Evolutionary conservation across 2,329 filamentous ascomycete genomes (phyloP).

Genomic region (Karstenula rhodostoma): DNA sequence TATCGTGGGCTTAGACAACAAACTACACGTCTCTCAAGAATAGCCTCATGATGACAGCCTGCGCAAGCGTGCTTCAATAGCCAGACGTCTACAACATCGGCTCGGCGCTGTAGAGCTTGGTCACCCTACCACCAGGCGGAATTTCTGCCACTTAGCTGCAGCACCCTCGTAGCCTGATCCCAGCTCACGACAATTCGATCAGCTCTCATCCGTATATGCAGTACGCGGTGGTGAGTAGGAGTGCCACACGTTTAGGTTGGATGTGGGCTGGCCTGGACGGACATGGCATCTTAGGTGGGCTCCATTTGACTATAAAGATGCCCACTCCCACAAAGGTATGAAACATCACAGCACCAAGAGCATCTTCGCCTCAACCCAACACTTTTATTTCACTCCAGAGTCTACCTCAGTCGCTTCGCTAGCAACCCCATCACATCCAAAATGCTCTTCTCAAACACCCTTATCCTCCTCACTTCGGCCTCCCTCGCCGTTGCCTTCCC

Average conservation of each 20-base stretch:
- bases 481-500: conserved; percentile 27
- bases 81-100: conserved; percentile 5
- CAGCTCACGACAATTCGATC: conserved; percentile 13
- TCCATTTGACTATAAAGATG: conserved; percentile 24
- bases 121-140: conserved; percentile 13
- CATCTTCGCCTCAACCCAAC: conserved; percentile 13
- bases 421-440: conserved; percentile 16
- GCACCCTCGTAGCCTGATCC: conserved; percentile 11
- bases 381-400: conserved; percentile 11
- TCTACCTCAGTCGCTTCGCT: conserved; percentile 3
- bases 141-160: conserved; percentile 14
- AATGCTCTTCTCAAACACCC: conserved; percentile 31
- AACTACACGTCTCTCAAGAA: conserved; percentile 3
- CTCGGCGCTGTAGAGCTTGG: conserved; percentile 11
- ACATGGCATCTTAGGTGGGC: conserved; percentile 8
- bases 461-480: conserved; percentile 29
- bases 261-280: conserved; percentile 11
- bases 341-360: conserved; percentile 17
- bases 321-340: conserved; percentile 9
- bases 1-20: conserved; percentile 8
- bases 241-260: conserved; percentile 5
- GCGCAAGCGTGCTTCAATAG: conserved; percentile 15
- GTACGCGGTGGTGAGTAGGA: conserved; percentile 9
- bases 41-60: conserved; percentile 16
- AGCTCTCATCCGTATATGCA: conserved; percentile 19